A percentile compares a stretch with the other conserved stretches of the same genome.
Evolutionary conservation across 1,284 basidiomycete genomes (phyloP).

Genomic region (Leucoagaricus sp.): DNA sequence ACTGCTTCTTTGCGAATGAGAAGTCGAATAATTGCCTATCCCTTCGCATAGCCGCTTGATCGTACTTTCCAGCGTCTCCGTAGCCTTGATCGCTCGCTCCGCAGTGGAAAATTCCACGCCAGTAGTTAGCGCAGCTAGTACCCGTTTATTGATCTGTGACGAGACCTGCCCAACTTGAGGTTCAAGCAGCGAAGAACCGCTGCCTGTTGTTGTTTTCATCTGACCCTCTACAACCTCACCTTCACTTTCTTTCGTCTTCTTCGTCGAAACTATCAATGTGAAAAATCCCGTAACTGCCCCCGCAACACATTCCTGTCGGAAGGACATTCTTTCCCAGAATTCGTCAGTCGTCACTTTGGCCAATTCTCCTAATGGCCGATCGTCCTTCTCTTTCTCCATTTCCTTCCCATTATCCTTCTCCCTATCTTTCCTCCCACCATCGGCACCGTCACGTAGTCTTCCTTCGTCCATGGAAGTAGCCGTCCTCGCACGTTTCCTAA

Average conservation of each 20-base stretch:
- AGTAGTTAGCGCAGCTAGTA: constrained; percentile 67
- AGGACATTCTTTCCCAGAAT: constrained; percentile 95
- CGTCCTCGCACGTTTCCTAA: constrained; percentile 52
- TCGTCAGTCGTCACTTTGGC: constrained; percentile 65
- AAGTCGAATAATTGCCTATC: constrained; percentile 30
- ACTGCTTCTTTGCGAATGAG: not conserved
- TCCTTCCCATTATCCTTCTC: constrained; percentile 13
- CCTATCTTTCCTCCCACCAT: constrained; percentile 25
- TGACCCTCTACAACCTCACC: no score
- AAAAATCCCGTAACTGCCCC: constrained; percentile 92
- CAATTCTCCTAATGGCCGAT: constrained; percentile 49
- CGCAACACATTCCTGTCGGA: constrained; percentile 87
- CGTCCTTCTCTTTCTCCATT: constrained; percentile 28
- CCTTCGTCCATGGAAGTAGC: constrained; percentile 22
- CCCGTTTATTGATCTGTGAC: constrained; percentile 63
- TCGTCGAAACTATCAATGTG: constrained; percentile 51
- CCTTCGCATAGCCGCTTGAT: constrained; percentile 73
- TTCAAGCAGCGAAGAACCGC: constrained; percentile 48
- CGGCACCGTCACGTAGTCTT: constrained; percentile 8
- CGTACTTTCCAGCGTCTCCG: constrained; percentile 66
- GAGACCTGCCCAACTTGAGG: constrained; percentile 64
- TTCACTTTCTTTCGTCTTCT: constrained; percentile 15
- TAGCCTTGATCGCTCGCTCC: constrained; percentile 66
- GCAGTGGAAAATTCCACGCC: constrained; percentile 77
- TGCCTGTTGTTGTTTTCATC: no score